Evolutionary conservation across 2,329 filamentous ascomycete species (phyloP).

Genomic region (Fusarium beomiforme): DNA sequence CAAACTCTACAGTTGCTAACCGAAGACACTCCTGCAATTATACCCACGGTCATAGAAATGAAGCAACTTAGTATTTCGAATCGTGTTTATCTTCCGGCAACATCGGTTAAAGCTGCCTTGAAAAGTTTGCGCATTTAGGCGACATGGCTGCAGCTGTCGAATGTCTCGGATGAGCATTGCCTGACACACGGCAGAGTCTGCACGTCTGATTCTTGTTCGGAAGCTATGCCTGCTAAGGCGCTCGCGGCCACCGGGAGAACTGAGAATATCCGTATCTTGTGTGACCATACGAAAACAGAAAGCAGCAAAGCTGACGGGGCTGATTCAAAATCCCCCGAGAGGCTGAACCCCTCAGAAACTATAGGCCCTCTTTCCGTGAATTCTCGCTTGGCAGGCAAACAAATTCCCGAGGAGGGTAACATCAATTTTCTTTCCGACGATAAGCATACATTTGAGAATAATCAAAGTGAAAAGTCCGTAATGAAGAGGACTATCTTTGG

Average conservation of each 20-base stretch:
- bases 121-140: fast-evolving
- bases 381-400: no score
- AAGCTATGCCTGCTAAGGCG: background rate
- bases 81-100: no score
- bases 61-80: background rate
- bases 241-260: background rate
- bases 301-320: background rate
- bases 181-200: background rate
- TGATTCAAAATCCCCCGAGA: background rate
- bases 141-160: background rate
- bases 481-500: no score
- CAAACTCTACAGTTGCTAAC: fast-evolving
- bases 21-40: fast-evolving
- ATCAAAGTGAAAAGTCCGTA: no score
- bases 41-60: fast-evolving
- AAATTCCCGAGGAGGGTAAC: no score
- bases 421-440: no score
- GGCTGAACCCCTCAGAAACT: background rate
- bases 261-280: background rate
- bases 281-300: fast-evolving
- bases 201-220: background rate
- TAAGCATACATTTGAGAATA: no score
- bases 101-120: background rate
- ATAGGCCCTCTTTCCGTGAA: background rate
- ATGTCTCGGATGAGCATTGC: background rate